phyloP scores from a whole-genome alignment of 768 basidiomycete genomes.

The Coprinopsis sp. region DNA sequence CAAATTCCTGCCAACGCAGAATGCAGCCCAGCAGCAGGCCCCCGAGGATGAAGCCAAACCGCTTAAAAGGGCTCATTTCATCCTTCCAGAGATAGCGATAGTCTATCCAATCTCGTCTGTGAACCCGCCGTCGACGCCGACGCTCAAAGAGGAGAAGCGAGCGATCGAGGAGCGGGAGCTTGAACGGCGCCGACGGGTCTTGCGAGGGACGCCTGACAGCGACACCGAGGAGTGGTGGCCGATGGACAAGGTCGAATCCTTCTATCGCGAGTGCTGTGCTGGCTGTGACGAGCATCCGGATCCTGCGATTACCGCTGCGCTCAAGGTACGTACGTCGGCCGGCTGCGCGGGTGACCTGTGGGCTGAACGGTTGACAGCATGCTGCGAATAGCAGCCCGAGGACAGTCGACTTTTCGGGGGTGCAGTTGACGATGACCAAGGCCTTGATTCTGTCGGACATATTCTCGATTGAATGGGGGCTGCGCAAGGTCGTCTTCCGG shows the following conservation, averaged over 20 bases:
- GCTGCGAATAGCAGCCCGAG: slow-evolving; percentile 56
- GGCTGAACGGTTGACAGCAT: slow-evolving; percentile 30
- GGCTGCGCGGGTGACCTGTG: slow-evolving; percentile 5
- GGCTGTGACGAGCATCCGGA: slow-evolving; percentile 72
- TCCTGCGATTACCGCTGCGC: slow-evolving; percentile 57
- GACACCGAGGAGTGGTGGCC: slow-evolving; percentile 75
- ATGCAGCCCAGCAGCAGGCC: slow-evolving; percentile 24
- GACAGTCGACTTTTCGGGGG: slow-evolving; percentile 74
- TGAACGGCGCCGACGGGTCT: slow-evolving; percentile 61
- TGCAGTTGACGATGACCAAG: slow-evolving; percentile 62
- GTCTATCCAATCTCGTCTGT: slow-evolving; percentile 87
- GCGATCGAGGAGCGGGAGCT: slow-evolving; percentile 74
- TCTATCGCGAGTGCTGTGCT: slow-evolving; percentile 82
- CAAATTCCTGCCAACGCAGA: slow-evolving; percentile 64
- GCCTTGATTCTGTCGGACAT: slow-evolving; percentile 87
- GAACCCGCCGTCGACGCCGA: slow-evolving; percentile 78
- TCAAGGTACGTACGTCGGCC: slow-evolving; percentile 51
- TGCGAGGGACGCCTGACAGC: slow-evolving; percentile 41
- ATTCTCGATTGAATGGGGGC: slow-evolving; percentile 89
- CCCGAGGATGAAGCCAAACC: slow-evolving; percentile 49
- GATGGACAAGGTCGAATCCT: slow-evolving; percentile 75
- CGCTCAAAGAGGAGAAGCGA: slow-evolving; percentile 75
- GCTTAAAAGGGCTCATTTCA: slow-evolving; percentile 87
- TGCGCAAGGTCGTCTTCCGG: slow-evolving; percentile 78
- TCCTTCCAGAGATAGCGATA: slow-evolving; percentile 78